phyloP scores from a whole-genome alignment of 202 grass and related monocot species.

The Hordeum pubiflorum region DNA sequence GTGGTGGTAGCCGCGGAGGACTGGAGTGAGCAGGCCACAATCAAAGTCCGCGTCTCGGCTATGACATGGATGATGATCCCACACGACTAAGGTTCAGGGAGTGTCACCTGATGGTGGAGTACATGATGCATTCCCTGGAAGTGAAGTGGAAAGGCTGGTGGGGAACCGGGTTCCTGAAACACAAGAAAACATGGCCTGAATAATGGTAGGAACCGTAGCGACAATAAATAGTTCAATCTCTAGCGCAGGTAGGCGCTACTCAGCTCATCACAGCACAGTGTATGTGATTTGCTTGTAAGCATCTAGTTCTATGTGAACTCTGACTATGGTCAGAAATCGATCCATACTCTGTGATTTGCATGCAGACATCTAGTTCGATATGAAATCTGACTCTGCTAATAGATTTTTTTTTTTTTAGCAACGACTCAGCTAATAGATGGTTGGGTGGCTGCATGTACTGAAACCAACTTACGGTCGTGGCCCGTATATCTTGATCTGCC shows the following conservation, averaged over 20 bases:
- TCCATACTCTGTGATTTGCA: too few species aligned
- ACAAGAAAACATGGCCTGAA: background rate
- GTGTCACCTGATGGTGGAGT: constrained; percentile 57
- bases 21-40: background rate
- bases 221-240: too few species aligned
- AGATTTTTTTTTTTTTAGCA: too few species aligned
- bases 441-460: background rate
- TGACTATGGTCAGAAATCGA: too few species aligned
- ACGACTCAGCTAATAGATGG: background rate
- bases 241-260: too few species aligned
- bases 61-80: background rate
- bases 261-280: too few species aligned
- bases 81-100: background rate
- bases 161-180: constrained; percentile 76
- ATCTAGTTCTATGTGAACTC: too few species aligned
- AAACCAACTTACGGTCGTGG: constrained; percentile 66
- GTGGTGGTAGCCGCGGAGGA: background rate
- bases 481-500: constrained; percentile 86
- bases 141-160: constrained; percentile 83
- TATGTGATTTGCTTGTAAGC: too few species aligned
- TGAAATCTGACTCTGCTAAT: too few species aligned
- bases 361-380: too few species aligned
- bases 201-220: background rate
- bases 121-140: constrained; percentile 75
- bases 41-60: background rate